Evolutionary conservation across 768 basidiomycete genomes (phyloP).

Genomic region (Vararia minispora): DNA sequence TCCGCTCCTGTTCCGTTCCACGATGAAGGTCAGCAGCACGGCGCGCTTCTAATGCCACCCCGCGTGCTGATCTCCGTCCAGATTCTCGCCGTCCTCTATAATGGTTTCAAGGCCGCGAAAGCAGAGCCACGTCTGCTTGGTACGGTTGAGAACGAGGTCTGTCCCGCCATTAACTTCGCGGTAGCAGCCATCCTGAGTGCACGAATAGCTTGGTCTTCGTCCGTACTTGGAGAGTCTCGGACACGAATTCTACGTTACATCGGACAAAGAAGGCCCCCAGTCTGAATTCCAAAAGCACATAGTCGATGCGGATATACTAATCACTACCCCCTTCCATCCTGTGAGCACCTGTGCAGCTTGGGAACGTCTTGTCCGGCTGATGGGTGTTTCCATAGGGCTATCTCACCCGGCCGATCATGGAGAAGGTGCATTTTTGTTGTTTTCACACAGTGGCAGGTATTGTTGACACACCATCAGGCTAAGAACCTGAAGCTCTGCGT

Average conservation of each 20-base stretch:
- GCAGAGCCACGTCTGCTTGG: slow-evolving; percentile 23
- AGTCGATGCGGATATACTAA: slow-evolving; percentile 17
- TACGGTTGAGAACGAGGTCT: slow-evolving; percentile 25
- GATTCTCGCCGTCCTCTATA: slow-evolving; percentile 16
- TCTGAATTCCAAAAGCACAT: slow-evolving; percentile 27
- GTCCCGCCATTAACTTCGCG: background rate
- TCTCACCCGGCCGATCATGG: slow-evolving; percentile 18
- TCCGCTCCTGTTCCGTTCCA: too few species aligned
- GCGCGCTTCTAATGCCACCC: background rate
- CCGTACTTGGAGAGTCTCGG: slow-evolving; percentile 25
- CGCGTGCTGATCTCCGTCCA: background rate
- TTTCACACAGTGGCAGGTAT: background rate
- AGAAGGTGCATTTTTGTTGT: slow-evolving; percentile 8
- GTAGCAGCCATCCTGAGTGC: background rate
- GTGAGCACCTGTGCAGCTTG: too few species aligned
- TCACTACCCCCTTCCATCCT: slow-evolving; percentile 22
- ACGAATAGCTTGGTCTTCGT: slow-evolving; percentile 23
- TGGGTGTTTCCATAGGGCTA: too few species aligned
- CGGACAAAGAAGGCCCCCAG: slow-evolving; percentile 29
- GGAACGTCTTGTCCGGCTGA: too few species aligned
- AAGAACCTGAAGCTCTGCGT: slow-evolving; percentile 76
- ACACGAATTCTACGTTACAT: slow-evolving; percentile 25
- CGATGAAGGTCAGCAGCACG: too few species aligned
- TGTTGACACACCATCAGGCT: slow-evolving; percentile 29
- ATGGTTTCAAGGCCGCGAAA: slow-evolving; percentile 17